phyloP scores from a whole-genome alignment of 768 basidiomycete genomes.

The Calocybe gangraenosa region DNA sequence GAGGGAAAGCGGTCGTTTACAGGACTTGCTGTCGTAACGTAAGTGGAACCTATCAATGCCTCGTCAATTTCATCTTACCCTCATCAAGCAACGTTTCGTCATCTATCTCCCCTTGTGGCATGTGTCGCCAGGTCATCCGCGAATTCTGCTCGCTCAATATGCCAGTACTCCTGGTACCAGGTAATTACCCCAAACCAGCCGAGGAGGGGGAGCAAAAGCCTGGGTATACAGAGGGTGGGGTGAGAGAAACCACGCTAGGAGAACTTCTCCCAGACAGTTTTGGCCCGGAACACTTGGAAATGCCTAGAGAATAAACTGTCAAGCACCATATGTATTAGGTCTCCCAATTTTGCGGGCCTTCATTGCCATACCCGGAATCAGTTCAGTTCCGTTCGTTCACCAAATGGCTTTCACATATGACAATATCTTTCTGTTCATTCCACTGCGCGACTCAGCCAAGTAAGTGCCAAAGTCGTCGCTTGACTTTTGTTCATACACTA shows the following conservation, averaged over 20 bases:
- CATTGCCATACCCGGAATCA: too few species aligned
- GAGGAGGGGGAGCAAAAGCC: slow-evolving; percentile 30
- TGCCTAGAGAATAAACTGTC: slow-evolving; percentile 28
- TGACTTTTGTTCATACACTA: too few species aligned
- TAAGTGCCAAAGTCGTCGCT: too few species aligned
- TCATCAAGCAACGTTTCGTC: slow-evolving; percentile 58
- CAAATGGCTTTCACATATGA: too few species aligned
- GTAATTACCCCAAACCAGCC: slow-evolving; percentile 45
- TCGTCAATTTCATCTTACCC: background rate
- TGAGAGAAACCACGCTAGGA: slow-evolving; percentile 63
- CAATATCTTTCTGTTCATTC: too few species aligned
- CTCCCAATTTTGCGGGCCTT: too few species aligned
- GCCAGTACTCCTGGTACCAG: slow-evolving; percentile 70
- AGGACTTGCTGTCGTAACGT: slow-evolving; percentile 82
- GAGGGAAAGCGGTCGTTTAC: slow-evolving; percentile 69
- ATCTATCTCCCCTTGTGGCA: slow-evolving; percentile 83
- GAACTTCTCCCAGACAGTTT: slow-evolving; percentile 83
- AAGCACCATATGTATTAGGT: too few species aligned
- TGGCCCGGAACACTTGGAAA: slow-evolving; percentile 77
- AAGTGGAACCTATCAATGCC: slow-evolving; percentile 19
- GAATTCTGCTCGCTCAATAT: slow-evolving; percentile 78
- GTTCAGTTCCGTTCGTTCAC: too few species aligned
- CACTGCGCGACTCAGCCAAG: too few species aligned
- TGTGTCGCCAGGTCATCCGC: slow-evolving; percentile 87
- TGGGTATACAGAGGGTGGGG: slow-evolving; percentile 44